phyloP scores from a whole-genome alignment of 495 filamentous ascomycete genomes.

The Cairneyella variabilis region DNA sequence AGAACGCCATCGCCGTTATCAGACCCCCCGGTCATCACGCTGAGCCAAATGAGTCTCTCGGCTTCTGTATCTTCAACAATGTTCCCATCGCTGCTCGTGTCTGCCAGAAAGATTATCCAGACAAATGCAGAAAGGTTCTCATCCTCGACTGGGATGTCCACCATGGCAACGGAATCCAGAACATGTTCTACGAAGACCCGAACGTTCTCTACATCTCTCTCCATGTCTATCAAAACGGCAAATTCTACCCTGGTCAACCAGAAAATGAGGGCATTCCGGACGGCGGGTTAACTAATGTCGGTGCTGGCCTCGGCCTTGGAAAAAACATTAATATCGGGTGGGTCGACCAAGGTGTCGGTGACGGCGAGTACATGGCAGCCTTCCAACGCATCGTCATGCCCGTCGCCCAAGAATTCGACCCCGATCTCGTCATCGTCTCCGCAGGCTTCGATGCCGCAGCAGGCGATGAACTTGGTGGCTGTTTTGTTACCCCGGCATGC shows the following conservation, averaged over 20 bases:
- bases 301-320: constrained; percentile 68
- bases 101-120: constrained; percentile 71
- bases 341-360: constrained; percentile 88
- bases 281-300: constrained; percentile 74
- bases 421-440: constrained; percentile 92
- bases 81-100: constrained; percentile 84
- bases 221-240: constrained; percentile 79
- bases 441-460: constrained; percentile 95
- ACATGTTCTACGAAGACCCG: constrained; percentile 90
- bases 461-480: constrained; percentile 88
- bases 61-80: constrained; percentile 97
- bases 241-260: constrained; percentile 78
- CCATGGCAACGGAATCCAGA: constrained; percentile 93
- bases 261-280: constrained; percentile 53
- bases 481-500: constrained; percentile 83
- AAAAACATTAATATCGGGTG: constrained; percentile 96
- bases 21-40: constrained; percentile 95
- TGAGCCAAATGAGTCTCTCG: constrained; percentile 76
- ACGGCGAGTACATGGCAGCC: constrained; percentile 93
- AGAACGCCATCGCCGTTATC: constrained; percentile 93
- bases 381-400: constrained; percentile 99
- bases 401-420: constrained; percentile 86
- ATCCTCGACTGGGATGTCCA: constrained; percentile 94
- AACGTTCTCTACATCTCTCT: constrained; percentile 95
- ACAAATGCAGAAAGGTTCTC: constrained; percentile 78